These are phyloP conservation scores for Haplosporangium gracile DNA, from an alignment of 192 early-diverging fungal species.

Conservation along the genomic window DNA sequence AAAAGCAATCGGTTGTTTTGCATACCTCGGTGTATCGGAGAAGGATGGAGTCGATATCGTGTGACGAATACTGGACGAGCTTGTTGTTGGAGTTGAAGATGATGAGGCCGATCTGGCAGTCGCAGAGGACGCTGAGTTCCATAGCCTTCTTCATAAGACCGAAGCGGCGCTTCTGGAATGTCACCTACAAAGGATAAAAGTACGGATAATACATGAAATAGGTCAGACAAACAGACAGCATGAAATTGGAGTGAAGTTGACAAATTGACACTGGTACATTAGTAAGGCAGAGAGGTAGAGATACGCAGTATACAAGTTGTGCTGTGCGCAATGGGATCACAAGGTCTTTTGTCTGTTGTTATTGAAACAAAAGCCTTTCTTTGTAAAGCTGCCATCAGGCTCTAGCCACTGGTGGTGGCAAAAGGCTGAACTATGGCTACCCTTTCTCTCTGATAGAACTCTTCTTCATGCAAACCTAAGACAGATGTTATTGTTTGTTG, in stretches of 20 bases:
- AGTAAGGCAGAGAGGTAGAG: background rate
- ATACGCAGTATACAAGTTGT: background rate
- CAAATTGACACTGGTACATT: background rate
- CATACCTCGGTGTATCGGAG: constrained; percentile 86
- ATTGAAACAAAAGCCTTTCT: background rate
- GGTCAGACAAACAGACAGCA: background rate
- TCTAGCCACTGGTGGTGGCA: background rate
- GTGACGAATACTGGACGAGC: constrained; percentile 91
- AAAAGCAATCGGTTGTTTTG: background rate
- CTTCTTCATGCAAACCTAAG: no score
- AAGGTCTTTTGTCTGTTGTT: background rate
- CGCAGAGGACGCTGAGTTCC: constrained; percentile 94
- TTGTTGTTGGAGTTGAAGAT: constrained; percentile 96
- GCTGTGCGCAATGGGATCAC: background rate
- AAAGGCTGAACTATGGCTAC: no score
- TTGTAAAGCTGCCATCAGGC: background rate
- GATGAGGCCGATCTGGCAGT: constrained; percentile 94
- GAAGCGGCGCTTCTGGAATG: constrained; percentile 94
- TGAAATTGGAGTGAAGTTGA: no score
- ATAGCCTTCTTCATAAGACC: constrained; percentile 98
- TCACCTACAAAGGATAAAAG: constrained; percentile 69
- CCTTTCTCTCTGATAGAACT: no score
- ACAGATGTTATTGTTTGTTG: background rate
- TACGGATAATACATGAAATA: background rate
- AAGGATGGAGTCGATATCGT: constrained; percentile 94